A percentile compares a stretch with the other conserved stretches of the same genome.
Evolutionary conservation across 352 stramenopile genomes (phyloP).

Genomic region (Phytophthora podocarpi): DNA sequence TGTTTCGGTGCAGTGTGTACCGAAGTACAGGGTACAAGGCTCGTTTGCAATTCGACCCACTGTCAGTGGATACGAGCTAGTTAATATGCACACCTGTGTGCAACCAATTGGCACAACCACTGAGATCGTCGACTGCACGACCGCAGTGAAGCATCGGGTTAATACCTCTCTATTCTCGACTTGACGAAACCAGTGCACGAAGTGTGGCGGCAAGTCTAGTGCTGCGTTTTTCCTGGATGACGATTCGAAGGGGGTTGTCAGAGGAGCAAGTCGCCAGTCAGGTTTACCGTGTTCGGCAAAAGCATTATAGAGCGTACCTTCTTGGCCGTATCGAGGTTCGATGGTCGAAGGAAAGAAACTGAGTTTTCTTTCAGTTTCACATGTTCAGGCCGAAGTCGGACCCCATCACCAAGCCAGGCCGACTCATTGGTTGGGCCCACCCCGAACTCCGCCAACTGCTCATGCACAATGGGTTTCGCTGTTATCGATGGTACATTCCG

Average conservation of each 20-base stretch:
- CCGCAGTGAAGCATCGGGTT: neutral
- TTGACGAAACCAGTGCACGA: neutral
- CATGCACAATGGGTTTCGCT: constrained; percentile 12
- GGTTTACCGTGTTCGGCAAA: neutral
- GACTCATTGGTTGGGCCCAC: neutral
- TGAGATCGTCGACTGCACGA: neutral
- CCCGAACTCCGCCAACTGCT: neutral
- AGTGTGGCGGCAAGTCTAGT: neutral
- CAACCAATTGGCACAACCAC: neutral
- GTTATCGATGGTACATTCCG: neutral
- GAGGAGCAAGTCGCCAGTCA: neutral
- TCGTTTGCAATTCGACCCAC: constrained; percentile 1
- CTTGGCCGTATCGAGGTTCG: neutral
- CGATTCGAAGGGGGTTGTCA: neutral
- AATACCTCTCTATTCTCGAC: neutral
- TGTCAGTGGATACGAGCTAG: neutral
- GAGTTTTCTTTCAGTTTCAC: constrained; percentile 7
- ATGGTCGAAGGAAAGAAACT: neutral
- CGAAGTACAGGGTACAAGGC: neutral
- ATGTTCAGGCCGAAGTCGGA: neutral
- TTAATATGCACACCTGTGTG: constrained; percentile 6
- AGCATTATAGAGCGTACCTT: neutral
- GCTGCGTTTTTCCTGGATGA: neutral
- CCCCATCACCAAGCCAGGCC: neutral
- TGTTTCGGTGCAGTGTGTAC: constrained; percentile 2